Evolutionary conservation across 2,329 filamentous ascomycete species (phyloP).

Genomic region (Corniculantispora saksenae): DNA sequence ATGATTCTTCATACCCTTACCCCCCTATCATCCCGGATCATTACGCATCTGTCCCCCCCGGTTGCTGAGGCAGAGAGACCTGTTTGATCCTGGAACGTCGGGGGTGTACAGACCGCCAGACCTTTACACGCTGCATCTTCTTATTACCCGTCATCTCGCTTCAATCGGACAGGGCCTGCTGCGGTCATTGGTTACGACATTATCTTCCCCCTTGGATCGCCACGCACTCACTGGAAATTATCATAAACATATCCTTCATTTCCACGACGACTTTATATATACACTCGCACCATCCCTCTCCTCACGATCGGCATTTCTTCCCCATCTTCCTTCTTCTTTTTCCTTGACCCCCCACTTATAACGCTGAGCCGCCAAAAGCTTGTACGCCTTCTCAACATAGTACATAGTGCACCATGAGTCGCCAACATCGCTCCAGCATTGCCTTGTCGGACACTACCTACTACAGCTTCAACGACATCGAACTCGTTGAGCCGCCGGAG

Average conservation of each 20-base stretch:
- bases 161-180: not conserved
- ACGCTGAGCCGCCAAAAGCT: not conserved
- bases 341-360: not conserved
- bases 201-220: slow-evolving; percentile 3
- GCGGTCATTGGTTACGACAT: not conserved
- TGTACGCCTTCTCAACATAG: slow-evolving; percentile 1
- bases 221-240: not conserved
- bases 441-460: slow-evolving; percentile 53
- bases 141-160: slow-evolving; percentile 15
- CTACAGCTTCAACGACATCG: slow-evolving; percentile 55
- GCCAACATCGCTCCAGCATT: slow-evolving; percentile 38
- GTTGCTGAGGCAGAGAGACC: slow-evolving; percentile 12
- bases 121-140: not conserved
- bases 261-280: slow-evolving; percentile 5
- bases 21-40: slow-evolving; percentile 2
- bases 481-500: slow-evolving; percentile 45
- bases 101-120: slow-evolving; percentile 16
- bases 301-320: not conserved
- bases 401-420: slow-evolving; percentile 26
- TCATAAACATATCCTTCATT: not conserved
- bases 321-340: not conserved
- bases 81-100: slow-evolving; percentile 16
- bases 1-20: not conserved
- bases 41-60: not conserved
- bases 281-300: not conserved